Percentiles rank a stretch among this genome's conserved stretches.
phyloP scores from a whole-genome alignment of 495 filamentous ascomycete species.

The Astrothelium macrocarpum region DNA sequence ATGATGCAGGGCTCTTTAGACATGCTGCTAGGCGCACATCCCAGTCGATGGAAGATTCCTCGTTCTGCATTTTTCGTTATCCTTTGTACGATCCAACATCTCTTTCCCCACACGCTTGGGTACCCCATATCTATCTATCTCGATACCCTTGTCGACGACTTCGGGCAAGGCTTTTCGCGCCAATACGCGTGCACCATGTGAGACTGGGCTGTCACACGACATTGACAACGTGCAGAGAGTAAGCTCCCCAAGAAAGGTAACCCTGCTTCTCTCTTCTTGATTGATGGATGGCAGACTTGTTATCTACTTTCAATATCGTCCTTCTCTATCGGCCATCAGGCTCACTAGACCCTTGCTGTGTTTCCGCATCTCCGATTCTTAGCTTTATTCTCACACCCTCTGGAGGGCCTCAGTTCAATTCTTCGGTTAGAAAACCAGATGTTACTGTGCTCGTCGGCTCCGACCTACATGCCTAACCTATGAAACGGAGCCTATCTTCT shows the following conservation, averaged over 20 bases:
- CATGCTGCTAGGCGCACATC: background rate
- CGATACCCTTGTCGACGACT: background rate
- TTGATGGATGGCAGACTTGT: background rate
- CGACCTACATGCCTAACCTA: background rate
- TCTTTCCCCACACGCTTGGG: background rate
- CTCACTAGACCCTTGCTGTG: background rate
- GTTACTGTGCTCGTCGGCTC: background rate
- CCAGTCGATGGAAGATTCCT: background rate
- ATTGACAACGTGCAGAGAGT: background rate
- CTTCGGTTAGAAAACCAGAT: background rate
- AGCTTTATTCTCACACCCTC: background rate
- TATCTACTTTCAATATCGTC: conserved; percentile 73
- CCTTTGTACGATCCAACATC: background rate
- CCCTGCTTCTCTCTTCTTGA: background rate
- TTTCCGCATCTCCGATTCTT: background rate
- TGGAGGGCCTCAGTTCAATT: background rate
- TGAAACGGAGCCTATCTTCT: background rate
- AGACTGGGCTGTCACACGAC: background rate
- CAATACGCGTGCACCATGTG: background rate
- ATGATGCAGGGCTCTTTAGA: background rate
- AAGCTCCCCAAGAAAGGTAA: background rate
- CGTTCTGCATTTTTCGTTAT: background rate
- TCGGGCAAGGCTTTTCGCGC: background rate
- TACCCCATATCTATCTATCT: background rate
- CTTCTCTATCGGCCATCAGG: conserved; percentile 48